phyloP scores from a whole-genome alignment of 2,329 filamentous ascomycete species.

The Venturiaceae sp. region DNA sequence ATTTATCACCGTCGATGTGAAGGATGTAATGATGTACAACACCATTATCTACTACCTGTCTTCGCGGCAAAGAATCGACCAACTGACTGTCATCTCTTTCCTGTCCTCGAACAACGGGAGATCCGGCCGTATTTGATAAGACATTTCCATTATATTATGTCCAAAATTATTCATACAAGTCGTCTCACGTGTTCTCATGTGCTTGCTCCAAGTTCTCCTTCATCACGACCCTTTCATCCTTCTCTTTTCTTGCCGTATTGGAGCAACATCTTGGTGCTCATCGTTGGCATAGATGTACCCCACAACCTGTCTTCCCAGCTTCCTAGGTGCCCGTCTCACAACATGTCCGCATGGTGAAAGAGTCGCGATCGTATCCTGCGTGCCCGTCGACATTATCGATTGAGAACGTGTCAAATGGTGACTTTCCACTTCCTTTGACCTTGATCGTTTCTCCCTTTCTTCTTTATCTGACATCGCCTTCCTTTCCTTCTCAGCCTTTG shows the following conservation, averaged over 20 bases:
- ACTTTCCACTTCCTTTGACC: not conserved
- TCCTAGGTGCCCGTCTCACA: conserved; percentile 2
- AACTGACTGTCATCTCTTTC: too few species aligned
- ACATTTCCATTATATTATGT: too few species aligned
- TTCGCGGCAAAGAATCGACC: too few species aligned
- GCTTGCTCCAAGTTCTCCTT: not conserved
- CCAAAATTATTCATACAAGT: not conserved
- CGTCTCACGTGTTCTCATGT: not conserved
- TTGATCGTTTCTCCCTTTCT: not conserved
- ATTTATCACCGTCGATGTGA: too few species aligned
- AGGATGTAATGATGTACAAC: not conserved
- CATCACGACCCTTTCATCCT: not conserved
- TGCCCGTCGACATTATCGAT: not conserved
- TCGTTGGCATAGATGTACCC: conserved; percentile 6
- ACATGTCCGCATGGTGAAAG: not conserved
- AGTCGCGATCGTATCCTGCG: not conserved
- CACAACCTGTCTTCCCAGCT: conserved; percentile 2
- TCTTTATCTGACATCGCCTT: not conserved
- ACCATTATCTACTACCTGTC: not conserved
- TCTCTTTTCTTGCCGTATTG: not conserved
- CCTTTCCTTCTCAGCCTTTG: not conserved
- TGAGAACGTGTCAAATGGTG: not conserved
- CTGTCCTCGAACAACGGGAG: too few species aligned
- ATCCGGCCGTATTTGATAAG: too few species aligned
- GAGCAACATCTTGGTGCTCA: not conserved